A percentile compares a stretch with the other conserved stretches of the same genome.
These are phyloP conservation scores for Kodamaea sp. DNA, from an alignment of 1,139 yeast genomes.

Conservation along the genomic window DNA sequence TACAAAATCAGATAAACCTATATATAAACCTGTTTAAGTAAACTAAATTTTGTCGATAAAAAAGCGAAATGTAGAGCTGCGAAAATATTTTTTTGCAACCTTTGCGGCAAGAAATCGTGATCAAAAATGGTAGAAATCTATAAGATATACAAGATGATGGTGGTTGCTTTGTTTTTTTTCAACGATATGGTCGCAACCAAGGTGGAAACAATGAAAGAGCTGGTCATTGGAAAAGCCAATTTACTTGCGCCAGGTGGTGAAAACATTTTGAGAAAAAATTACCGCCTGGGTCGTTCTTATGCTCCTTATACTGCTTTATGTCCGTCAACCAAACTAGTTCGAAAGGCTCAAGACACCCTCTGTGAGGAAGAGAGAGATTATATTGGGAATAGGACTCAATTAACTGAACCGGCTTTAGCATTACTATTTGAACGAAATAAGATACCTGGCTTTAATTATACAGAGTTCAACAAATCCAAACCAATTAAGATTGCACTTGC, in stretches of 20 bases:
- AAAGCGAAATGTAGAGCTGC: too few species aligned
- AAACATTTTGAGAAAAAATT: too few species aligned
- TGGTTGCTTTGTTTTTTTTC: too few species aligned
- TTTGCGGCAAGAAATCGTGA: too few species aligned
- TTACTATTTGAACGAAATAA: conserved; percentile 32
- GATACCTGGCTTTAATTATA: conserved; percentile 37
- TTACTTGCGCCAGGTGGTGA: too few species aligned
- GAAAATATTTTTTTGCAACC: not conserved
- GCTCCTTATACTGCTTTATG: conserved; percentile 42
- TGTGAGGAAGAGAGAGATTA: conserved; percentile 36
- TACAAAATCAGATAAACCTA: conserved; percentile 6
- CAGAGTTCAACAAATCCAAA: conserved; percentile 18
- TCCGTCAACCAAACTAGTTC: conserved; percentile 33
- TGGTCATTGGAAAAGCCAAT: too few species aligned
- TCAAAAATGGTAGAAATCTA: too few species aligned
- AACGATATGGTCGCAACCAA: too few species aligned
- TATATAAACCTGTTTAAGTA: conserved; percentile 9
- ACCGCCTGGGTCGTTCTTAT: conserved; percentile 19
- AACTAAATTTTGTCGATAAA: not conserved
- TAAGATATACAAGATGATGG: too few species aligned
- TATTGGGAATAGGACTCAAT: conserved; percentile 27
- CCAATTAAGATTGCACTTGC: conserved; percentile 51
- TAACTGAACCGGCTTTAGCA: conserved; percentile 29
- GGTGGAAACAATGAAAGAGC: too few species aligned
- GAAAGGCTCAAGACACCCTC: conserved; percentile 31